Evolutionary conservation across 208 protist genomes (phyloP), one percentile per base, ranked within the genome.

Genomic region (Crithidia acanthocephali): DNA sequence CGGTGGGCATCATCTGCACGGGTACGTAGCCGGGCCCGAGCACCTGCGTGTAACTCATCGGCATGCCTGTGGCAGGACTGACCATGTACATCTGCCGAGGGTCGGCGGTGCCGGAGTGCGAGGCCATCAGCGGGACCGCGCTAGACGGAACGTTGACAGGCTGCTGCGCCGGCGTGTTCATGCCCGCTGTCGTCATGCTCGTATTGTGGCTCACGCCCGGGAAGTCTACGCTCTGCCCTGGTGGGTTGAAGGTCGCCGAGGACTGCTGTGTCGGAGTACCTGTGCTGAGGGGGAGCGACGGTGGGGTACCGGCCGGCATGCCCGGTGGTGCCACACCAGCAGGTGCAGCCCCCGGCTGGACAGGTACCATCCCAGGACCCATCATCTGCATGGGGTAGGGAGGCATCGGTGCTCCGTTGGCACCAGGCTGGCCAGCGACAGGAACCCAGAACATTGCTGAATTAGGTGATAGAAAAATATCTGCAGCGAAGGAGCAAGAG

Each of bases 381-480:
- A 47, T 45, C 57, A 50, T 50, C n/a, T 16, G 20, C 23, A 50
- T 33, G 18, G 57, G 57, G 32, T 50, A 62, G 7, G 57, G 23
- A 5, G 37, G 23, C 57, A 50, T 22, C 0, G 57, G 22, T 22
- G 23, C 57, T 20, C 57, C 57, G 40, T 32, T 62, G 23, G 40
- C 37, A 15, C 40, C 40, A 9, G 37, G 37, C 23, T 62, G 57
- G 5, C 57, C 57, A 6, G 57, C 33, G 2, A 62, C 23, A 25
- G 57, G 37, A 32, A 62, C 37, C 57, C 57, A 62, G 23, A 50
- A 62, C 57, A 62, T 62, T 44, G 37, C 37, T 44, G 37, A 7
- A 7, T 44, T 13, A 44, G 37, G 9, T 44, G n/a, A n/a, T n/a
- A n/a, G 37, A 44, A 44, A 13, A 44, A 16, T 44, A 44, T 44